phyloP scores from a whole-genome alignment of 306 rosid species.

The Rosa lucieae region DNA sequence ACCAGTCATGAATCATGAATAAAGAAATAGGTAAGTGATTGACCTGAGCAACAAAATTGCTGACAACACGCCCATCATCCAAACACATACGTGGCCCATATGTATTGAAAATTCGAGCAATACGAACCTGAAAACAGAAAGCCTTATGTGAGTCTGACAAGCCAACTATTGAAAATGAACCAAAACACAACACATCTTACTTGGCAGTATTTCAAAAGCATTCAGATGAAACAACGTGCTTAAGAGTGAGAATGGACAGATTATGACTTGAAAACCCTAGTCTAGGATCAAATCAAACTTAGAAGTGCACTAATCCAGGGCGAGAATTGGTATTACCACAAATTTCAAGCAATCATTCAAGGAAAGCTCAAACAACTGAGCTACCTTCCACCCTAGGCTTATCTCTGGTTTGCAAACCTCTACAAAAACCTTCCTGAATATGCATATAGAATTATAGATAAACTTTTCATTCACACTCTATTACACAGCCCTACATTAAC shows the following conservation, averaged over 20 bases:
- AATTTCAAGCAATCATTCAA: not conserved
- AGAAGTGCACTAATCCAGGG: not conserved
- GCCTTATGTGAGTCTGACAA: slow-evolving; percentile 23
- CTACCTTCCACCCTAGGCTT: not conserved
- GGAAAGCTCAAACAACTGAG: not conserved
- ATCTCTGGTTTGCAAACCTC: not conserved
- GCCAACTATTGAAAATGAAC: slow-evolving; percentile 13
- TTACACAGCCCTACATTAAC: not conserved
- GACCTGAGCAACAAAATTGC: slow-evolving; percentile 98
- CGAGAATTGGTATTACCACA: slow-evolving; percentile 4
- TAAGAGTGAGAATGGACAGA: not conserved
- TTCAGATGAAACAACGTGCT: not conserved
- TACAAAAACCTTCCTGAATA: not conserved
- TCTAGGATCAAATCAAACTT: not conserved
- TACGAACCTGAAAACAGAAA: slow-evolving; percentile 72
- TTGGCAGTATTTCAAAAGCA: slow-evolving; percentile 15
- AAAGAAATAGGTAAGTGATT: slow-evolving; percentile 14
- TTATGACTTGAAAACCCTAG: not conserved
- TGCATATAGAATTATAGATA: not conserved
- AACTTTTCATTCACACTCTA: not conserved
- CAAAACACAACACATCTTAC: slow-evolving; percentile 18
- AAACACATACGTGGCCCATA: slow-evolving; percentile 97
- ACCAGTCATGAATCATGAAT: not conserved
- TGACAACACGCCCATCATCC: slow-evolving; percentile 99
- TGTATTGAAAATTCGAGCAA: slow-evolving; percentile 94